These are phyloP conservation scores for Hygrophorus russula DNA, from an alignment of 768 basidiomycete genomes.

Conservation along the genomic window DNA sequence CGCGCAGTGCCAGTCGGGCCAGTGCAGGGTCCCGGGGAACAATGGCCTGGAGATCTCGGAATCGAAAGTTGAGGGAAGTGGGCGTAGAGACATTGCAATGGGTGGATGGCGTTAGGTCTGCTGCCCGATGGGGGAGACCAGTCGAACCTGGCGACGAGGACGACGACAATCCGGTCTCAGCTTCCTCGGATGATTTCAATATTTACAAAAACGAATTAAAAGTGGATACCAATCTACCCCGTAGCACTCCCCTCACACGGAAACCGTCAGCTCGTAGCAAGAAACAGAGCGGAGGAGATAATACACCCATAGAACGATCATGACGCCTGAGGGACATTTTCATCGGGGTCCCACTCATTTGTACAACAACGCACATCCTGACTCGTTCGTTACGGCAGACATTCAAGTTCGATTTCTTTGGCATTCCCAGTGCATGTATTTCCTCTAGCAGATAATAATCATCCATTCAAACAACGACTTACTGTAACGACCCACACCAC, in stretches of 20 bases:
- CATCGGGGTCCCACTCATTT: background rate
- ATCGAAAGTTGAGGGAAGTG: slow-evolving; percentile 50
- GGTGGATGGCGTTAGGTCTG: slow-evolving; percentile 56
- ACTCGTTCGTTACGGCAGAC: no score
- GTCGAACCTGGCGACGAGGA: slow-evolving; percentile 26
- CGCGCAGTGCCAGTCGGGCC: slow-evolving; percentile 27
- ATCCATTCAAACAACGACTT: no score
- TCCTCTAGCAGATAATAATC: no score
- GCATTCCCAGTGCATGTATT: no score
- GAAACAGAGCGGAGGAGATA: slow-evolving; percentile 36
- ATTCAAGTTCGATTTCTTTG: no score
- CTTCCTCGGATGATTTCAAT: slow-evolving; percentile 19
- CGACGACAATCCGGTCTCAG: slow-evolving; percentile 16
- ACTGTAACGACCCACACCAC: no score
- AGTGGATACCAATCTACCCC: slow-evolving; percentile 20
- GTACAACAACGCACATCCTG: background rate
- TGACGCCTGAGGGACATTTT: background rate
- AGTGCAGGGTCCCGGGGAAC: slow-evolving; percentile 25
- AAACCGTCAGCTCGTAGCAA: slow-evolving; percentile 51
- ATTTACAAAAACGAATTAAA: slow-evolving; percentile 24
- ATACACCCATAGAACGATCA: slow-evolving; percentile 22
- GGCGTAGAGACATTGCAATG: slow-evolving; percentile 50
- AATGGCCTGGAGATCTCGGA: slow-evolving; percentile 49
- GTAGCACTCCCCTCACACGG: slow-evolving; percentile 54
- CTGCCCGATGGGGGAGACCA: slow-evolving; percentile 48